Conservation (phyloP, 257 asterid species). For the Forsythia viridissima region DNA sequence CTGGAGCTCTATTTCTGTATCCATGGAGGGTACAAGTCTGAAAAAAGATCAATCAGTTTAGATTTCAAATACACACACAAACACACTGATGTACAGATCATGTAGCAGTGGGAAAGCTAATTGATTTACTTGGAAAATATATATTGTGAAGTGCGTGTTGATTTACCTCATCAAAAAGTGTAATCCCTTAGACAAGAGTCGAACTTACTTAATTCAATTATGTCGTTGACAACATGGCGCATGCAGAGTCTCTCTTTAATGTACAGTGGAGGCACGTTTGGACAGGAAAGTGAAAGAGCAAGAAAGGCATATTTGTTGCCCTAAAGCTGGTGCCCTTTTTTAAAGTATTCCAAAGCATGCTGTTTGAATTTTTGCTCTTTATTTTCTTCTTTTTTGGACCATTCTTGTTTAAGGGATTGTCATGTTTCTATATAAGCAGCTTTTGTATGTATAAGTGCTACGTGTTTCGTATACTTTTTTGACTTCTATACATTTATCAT, state of each 20-base stretch:
- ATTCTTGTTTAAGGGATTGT: conserved; percentile 36
- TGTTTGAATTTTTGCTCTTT: conserved; percentile 38
- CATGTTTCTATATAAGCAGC: conserved; percentile 3
- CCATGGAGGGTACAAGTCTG: conserved; percentile 18
- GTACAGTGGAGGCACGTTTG: conserved; percentile 33
- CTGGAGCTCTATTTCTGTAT: conserved; percentile 1
- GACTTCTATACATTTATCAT: neutral
- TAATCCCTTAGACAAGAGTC: neutral
- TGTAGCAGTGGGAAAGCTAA: neutral
- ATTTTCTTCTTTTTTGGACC: conserved; percentile 37
- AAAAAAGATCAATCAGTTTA: neutral
- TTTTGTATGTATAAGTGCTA: neutral
- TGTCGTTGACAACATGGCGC: conserved; percentile 21
- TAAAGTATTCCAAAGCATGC: conserved; percentile 28
- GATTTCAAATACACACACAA: neutral
- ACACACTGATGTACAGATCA: neutral
- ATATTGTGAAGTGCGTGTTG: too few relatives aligned
- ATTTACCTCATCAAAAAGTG: too few relatives aligned
- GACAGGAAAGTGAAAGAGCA: conserved; percentile 30
- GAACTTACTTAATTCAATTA: neutral
- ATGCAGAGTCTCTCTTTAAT: conserved; percentile 39
- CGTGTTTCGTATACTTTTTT: neutral
- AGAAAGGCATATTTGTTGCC: conserved; percentile 24
- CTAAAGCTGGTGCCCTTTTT: conserved; percentile 34
- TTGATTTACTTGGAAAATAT: neutral